phyloP scores from a whole-genome alignment of 768 basidiomycete species.

The Lactifluus hygrophoroides region DNA sequence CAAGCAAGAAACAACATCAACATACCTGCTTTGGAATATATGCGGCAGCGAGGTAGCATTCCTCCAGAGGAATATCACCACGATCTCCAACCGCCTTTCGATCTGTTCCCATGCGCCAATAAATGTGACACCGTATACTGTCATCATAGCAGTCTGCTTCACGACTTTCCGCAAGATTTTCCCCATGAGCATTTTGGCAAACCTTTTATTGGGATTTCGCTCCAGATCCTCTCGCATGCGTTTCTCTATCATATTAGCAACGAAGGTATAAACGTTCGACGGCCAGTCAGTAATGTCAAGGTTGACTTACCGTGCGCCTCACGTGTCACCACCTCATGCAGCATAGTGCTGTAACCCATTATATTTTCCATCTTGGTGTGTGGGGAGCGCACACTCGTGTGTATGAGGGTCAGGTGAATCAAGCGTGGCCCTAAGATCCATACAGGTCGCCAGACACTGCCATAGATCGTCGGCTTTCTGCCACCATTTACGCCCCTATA shows the following conservation, averaged over 20 bases:
- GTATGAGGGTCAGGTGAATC: constrained; percentile 52
- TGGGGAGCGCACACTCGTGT: constrained; percentile 65
- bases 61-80: constrained; percentile 60
- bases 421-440: constrained; percentile 77
- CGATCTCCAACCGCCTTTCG: constrained; percentile 75
- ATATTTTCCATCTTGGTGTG: constrained; percentile 98
- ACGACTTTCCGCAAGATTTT: constrained; percentile 90
- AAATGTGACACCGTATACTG: constrained; percentile 96
- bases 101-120: constrained; percentile 94
- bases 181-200: constrained; percentile 57
- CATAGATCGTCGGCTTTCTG: constrained; percentile 87
- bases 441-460: constrained; percentile 92
- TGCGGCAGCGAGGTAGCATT: constrained; percentile 62
- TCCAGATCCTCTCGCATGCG: constrained; percentile 47
- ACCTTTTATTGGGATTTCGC: constrained; percentile 30
- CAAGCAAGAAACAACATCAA: neutral
- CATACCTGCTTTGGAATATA: constrained; percentile 73
- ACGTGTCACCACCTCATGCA: constrained; percentile 85
- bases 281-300: constrained; percentile 76
- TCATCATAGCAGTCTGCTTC: constrained; percentile 99
- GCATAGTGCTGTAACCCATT: constrained; percentile 99
- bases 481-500: constrained; percentile 81
- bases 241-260: constrained; percentile 78
- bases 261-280: constrained; percentile 91
- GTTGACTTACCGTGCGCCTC: constrained; percentile 90